A percentile compares a stretch with the other conserved stretches of the same genome.
phyloP scores from a whole-genome alignment of 441 rosid species.

The Adansonia rubrostipa region DNA sequence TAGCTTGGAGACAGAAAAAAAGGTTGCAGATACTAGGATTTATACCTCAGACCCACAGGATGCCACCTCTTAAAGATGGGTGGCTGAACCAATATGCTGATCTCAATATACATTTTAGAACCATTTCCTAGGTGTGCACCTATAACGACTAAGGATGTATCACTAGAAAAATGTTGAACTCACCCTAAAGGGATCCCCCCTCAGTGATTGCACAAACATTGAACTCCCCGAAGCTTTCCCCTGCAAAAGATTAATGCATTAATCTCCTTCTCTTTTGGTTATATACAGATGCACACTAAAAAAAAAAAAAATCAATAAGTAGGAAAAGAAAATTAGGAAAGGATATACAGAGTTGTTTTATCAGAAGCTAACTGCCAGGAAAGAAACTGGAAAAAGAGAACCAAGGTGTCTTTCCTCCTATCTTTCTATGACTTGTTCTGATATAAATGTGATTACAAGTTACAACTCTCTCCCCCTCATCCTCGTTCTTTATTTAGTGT shows the following conservation, averaged over 20 bases:
- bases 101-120: not conserved
- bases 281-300: not conserved
- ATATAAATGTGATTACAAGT: not conserved
- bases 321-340: not conserved
- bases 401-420: not conserved
- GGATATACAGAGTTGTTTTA: not conserved
- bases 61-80: too few species aligned
- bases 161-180: slow-evolving; percentile 36
- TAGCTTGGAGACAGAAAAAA: too few species aligned
- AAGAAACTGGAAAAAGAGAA: not conserved
- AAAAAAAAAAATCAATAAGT: not conserved
- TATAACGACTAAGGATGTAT: not conserved
- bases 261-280: not conserved
- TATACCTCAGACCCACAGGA: too few species aligned
- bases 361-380: slow-evolving; percentile 4
- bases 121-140: not conserved
- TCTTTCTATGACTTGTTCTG: not conserved
- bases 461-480: not conserved
- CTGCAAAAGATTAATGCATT: slow-evolving; percentile 47
- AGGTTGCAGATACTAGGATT: too few species aligned
- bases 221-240: slow-evolving; percentile 66
- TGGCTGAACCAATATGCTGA: too few species aligned
- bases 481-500: not conserved
- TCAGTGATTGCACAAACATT: slow-evolving; percentile 91
- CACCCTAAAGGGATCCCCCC: slow-evolving; percentile 94